Evolutionary conservation across 371 early-diverging fungal species (phyloP).

Genomic region (Syncephalastrum sp.): DNA sequence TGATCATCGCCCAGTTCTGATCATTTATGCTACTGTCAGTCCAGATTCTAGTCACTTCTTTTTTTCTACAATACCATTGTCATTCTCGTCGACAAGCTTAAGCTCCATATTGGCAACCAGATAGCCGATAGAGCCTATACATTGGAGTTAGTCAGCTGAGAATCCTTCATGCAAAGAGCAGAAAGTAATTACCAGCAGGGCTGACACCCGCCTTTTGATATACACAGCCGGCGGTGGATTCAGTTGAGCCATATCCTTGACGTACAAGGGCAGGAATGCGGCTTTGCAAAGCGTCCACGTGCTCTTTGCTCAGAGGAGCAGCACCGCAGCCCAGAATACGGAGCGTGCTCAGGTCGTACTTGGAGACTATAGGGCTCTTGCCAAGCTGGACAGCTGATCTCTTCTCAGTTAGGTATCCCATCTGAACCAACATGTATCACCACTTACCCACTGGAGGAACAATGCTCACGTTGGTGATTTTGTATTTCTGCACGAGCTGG

Average conservation of each 20-base stretch:
- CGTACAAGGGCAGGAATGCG: conserved; percentile 55
- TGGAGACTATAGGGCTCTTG: conserved; percentile 65
- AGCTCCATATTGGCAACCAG: conserved; percentile 70
- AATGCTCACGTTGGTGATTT: conserved; percentile 66
- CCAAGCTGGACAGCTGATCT: conserved; percentile 51
- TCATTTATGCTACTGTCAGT: neutral
- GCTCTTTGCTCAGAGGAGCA: conserved; percentile 74
- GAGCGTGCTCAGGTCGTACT: conserved; percentile 67
- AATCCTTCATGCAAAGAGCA: neutral
- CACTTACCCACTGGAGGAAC: conserved; percentile 75
- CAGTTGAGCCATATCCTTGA: conserved; percentile 79
- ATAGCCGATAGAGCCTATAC: conserved; percentile 67
- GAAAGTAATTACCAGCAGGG: conserved; percentile 19
- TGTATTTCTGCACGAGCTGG: conserved; percentile 53
- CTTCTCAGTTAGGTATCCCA: neutral
- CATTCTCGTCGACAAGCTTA: conserved; percentile 63
- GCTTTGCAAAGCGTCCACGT: conserved; percentile 48
- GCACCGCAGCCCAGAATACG: conserved; percentile 72
- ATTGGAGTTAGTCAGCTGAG: no score
- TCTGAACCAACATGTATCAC: neutral
- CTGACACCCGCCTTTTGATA: conserved; percentile 23
- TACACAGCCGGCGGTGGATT: conserved; percentile 58
- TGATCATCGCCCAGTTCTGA: conserved; percentile 54
- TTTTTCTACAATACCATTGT: conserved; percentile 32
- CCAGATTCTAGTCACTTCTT: neutral